These are phyloP conservation scores for Metschnikowia noctiluminum DNA, from an alignment of 805 yeast species.

Conservation along the genomic window DNA sequence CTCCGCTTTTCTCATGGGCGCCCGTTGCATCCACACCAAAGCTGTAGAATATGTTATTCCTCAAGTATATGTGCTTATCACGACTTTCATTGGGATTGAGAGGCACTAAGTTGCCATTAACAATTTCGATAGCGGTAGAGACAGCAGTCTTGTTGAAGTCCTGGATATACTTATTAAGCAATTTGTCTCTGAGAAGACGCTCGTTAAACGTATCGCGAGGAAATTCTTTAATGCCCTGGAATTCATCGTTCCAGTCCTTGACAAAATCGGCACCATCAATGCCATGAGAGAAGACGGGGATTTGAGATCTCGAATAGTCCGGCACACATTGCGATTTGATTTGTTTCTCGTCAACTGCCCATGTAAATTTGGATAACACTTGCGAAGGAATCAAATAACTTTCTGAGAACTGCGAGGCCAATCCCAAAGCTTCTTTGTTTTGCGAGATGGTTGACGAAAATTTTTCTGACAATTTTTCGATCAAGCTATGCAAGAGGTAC, in stretches of 20 bases:
- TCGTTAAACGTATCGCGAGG: constrained; percentile 58
- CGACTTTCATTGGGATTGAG: constrained; percentile 74
- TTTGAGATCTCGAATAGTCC: constrained; percentile 62
- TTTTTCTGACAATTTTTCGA: constrained; percentile 62
- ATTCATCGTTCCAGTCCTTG: constrained; percentile 90
- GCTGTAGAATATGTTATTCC: constrained; percentile 85
- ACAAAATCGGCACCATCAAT: constrained; percentile 54
- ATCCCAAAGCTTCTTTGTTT: constrained; percentile 46
- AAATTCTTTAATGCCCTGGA: constrained; percentile 76
- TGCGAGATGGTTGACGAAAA: constrained; percentile 51
- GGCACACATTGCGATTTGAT: constrained; percentile 28
- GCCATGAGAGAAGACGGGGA: constrained; percentile 50
- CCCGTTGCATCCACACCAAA: constrained; percentile 65
- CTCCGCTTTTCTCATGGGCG: constrained; percentile 63
- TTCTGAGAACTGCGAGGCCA: constrained; percentile 44
- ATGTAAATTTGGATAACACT: constrained; percentile 64
- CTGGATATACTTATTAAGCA: constrained; percentile 64
- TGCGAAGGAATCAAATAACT: constrained; percentile 61
- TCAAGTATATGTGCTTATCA: constrained; percentile 63
- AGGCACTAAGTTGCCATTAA: constrained; percentile 70
- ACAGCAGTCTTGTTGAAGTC: constrained; percentile 78
- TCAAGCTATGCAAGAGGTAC: constrained; percentile 58
- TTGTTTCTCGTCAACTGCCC: constrained; percentile 52
- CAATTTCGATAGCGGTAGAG: constrained; percentile 73
- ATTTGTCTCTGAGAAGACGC: constrained; percentile 70